phyloP scores from a whole-genome alignment of 2,329 filamentous ascomycete genomes.

The Thermothelomyces thermophilus region DNA sequence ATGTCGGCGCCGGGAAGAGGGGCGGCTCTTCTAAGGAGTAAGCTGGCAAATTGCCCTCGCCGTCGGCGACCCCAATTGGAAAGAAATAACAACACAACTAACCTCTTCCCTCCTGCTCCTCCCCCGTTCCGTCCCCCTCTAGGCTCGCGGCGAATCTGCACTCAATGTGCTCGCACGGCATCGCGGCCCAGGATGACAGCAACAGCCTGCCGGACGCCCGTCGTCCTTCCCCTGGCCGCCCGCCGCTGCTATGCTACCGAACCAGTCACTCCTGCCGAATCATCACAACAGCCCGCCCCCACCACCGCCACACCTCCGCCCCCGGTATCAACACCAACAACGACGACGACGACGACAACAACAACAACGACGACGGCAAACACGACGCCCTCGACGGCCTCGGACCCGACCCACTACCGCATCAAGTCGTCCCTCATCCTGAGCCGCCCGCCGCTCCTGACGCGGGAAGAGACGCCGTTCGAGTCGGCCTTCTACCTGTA shows the following conservation, averaged over 20 bases:
- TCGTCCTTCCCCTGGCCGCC: slow-evolving; percentile 6
- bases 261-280: slow-evolving; percentile 22
- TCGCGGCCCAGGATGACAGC: background rate
- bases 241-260: slow-evolving; percentile 31
- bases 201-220: background rate
- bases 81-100: no score
- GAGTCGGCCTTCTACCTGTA: slow-evolving; percentile 95
- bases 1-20: slow-evolving; percentile 56
- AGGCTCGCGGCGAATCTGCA: slow-evolving; percentile 29
- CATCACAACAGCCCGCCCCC: slow-evolving; percentile 9
- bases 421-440: slow-evolving; percentile 68
- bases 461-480: slow-evolving; percentile 75
- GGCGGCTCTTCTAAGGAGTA: slow-evolving; percentile 45
- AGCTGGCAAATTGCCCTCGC: background rate
- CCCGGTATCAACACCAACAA: slow-evolving; percentile 28
- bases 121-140: background rate
- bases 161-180: slow-evolving; percentile 28
- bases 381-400: slow-evolving; percentile 24
- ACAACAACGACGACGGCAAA: slow-evolving; percentile 26
- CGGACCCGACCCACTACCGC: slow-evolving; percentile 36
- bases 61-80: background rate
- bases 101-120: no score
- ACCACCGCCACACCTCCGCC: slow-evolving; percentile 21
- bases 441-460: slow-evolving; percentile 81
- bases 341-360: slow-evolving; percentile 13